A percentile compares a stretch with the other conserved stretches of the same genome.
These are phyloP conservation scores for Hyparrhenia diplandra DNA, from an alignment of 176 grass and related monocot genomes.

Conservation along the genomic window DNA sequence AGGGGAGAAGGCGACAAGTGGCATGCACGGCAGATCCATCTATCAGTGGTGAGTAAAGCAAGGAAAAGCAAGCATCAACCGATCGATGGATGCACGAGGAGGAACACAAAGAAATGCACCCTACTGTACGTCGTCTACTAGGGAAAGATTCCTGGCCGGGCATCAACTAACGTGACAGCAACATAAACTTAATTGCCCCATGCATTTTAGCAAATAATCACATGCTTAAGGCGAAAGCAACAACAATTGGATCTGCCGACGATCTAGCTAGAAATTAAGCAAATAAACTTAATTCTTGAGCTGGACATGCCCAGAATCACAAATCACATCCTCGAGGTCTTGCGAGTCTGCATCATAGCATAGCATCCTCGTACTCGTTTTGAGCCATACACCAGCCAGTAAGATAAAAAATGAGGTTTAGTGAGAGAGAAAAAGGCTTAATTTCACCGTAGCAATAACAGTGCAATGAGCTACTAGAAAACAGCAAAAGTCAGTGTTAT, in stretches of 20 bases:
- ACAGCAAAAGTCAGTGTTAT: no score
- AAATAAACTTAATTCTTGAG: neutral
- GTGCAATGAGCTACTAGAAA: no score
- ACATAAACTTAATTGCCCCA: neutral
- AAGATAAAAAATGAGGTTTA: no score
- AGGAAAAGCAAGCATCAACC: neutral
- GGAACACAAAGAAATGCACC: neutral
- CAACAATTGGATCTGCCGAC: neutral
- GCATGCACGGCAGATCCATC: neutral
- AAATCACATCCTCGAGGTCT: neutral
- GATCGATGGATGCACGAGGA: neutral
- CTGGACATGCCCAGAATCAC: neutral
- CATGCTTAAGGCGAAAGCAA: neutral
- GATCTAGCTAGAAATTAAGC: neutral
- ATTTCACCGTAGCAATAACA: neutral
- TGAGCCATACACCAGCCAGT: neutral
- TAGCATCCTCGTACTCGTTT: neutral
- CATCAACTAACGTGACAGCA: constrained; percentile 18
- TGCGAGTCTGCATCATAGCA: no score
- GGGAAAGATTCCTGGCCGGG: constrained; percentile 14
- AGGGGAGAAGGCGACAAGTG: constrained; percentile 16
- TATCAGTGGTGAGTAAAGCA: no score
- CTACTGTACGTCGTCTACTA: neutral
- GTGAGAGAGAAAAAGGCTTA: neutral
- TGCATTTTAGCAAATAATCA: neutral